A percentile compares a stretch with the other conserved stretches of the same genome.
Conservation (phyloP, 768 basidiomycete species). For the Cystoderma amianthinum region DNA sequence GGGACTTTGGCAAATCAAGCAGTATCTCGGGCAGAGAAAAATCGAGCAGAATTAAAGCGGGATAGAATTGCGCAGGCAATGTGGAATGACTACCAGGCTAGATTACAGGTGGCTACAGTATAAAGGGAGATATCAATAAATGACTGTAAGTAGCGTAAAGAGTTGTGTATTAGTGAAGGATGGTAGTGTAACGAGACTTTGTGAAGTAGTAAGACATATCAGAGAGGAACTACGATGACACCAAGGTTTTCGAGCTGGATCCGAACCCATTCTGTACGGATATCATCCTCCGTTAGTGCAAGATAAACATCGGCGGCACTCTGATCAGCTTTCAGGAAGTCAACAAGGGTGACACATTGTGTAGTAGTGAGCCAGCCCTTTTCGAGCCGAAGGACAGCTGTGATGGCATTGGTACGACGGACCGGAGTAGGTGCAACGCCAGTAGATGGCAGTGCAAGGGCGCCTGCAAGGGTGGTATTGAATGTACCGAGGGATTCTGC, state of each 20-base stretch:
- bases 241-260: conserved; percentile 1
- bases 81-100: conserved; percentile 7
- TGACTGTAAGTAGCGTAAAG: neutral
- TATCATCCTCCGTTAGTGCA: neutral
- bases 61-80: conserved; percentile 11
- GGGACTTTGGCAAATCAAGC: neutral
- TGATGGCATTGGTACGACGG: conserved; percentile 3
- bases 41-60: conserved; percentile 4
- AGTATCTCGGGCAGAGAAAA: conserved; percentile 2
- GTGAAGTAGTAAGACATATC: neutral
- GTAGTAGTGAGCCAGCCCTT: conserved; percentile 1
- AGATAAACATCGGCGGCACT: conserved; percentile 5
- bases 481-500: neutral
- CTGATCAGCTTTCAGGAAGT: conserved; percentile 2
- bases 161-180: neutral
- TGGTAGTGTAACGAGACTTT: neutral
- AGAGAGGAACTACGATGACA: neutral
- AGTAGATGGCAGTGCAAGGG: conserved; percentile 1
- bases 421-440: conserved; percentile 4
- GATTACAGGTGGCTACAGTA: neutral
- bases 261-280: conserved; percentile 6
- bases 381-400: neutral
- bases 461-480: neutral
- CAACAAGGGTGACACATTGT: conserved; percentile 3
- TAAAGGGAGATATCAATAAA: neutral